Conservation (phyloP, 2,329 filamentous ascomycete species). For the Ophiosphaerella herpotricha region DNA sequence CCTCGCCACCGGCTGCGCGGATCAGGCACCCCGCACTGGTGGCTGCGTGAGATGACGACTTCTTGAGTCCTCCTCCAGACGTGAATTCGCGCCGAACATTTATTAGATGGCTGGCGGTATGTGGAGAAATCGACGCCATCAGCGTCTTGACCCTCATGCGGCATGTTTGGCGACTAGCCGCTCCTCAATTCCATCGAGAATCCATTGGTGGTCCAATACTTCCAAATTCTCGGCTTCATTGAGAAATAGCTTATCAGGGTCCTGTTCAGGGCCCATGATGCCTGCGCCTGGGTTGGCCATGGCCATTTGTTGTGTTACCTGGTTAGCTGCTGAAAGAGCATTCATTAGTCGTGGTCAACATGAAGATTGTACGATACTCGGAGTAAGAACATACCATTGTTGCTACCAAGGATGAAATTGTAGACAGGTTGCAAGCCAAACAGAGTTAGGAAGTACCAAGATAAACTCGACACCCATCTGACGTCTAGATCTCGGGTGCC, state of each 20-base stretch:
- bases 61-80: constrained; percentile 11
- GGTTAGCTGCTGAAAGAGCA: constrained; percentile 73
- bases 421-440: constrained; percentile 97
- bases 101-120: constrained; percentile 11
- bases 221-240: constrained; percentile 94
- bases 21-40: constrained; percentile 20
- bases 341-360: constrained; percentile 32
- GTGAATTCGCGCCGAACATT: constrained; percentile 6
- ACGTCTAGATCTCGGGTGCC: constrained; percentile 96
- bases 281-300: constrained; percentile 74
- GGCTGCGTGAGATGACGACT: constrained; percentile 29
- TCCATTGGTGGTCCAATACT: constrained; percentile 90
- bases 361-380: background rate
- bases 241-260: constrained; percentile 93
- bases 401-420: constrained; percentile 92
- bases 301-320: constrained; percentile 84
- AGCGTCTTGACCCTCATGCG: constrained; percentile 15
- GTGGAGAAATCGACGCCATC: constrained; percentile 8
- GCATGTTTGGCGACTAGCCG: constrained; percentile 66
- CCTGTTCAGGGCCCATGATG: constrained; percentile 89
- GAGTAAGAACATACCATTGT: constrained; percentile 73
- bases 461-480: constrained; percentile 97
- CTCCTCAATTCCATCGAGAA: constrained; percentile 85
- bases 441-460: constrained; percentile 98
- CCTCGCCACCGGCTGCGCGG: constrained; percentile 24